Evolutionary conservation across 495 filamentous ascomycete species (phyloP).

Genomic region (Aspergillus diversus): DNA sequence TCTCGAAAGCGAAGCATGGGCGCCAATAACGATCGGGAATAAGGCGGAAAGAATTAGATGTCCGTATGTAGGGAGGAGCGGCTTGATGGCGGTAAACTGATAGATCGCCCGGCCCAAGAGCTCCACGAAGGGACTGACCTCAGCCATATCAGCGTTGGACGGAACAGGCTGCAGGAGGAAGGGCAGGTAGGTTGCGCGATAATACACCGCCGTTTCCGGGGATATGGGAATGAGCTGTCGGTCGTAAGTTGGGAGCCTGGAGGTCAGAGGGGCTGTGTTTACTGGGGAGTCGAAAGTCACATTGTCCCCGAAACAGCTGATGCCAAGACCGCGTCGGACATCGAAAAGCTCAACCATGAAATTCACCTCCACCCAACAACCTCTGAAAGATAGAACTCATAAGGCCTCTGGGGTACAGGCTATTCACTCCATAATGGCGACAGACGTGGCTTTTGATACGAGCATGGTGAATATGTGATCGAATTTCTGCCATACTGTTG

Average conservation of each 20-base stretch:
- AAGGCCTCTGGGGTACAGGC: not conserved
- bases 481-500: not conserved
- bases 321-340: conserved; percentile 31
- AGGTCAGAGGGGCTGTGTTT: conserved; percentile 19
- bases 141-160: conserved; percentile 36
- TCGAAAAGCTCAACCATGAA: conserved; percentile 22
- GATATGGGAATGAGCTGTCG: not conserved
- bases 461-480: conserved; percentile 62
- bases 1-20: conserved; percentile 71
- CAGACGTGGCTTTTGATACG: conserved; percentile 76
- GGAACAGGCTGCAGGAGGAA: not conserved
- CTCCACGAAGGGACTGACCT: conserved; percentile 51
- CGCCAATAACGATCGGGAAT: conserved; percentile 72
- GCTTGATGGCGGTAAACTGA: conserved; percentile 54
- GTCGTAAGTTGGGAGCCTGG: not conserved
- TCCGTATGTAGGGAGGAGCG: conserved; percentile 64
- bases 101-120: conserved; percentile 52
- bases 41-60: conserved; percentile 70
- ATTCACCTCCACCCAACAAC: conserved; percentile 9
- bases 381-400: not conserved
- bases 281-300: conserved; percentile 5
- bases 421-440: conserved; percentile 61
- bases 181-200: not conserved
- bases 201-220: not conserved
- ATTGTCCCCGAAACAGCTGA: conserved; percentile 19